phyloP scores from a whole-genome alignment of 176 grass and related monocot genomes.

The Oryza glumipatula region DNA sequence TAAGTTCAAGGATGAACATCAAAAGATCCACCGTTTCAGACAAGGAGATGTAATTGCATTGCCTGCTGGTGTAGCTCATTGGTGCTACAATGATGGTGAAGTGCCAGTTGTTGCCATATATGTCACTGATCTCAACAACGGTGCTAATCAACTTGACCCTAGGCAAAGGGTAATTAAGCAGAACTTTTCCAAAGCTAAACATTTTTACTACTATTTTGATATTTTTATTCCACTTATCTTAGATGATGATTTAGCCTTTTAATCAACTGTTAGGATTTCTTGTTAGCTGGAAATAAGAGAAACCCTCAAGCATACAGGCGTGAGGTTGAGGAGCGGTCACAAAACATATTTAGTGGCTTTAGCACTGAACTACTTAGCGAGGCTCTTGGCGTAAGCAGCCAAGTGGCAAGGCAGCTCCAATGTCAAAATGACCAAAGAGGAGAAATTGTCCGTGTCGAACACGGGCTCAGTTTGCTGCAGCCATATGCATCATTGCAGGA shows the following conservation, averaged over 20 bases:
- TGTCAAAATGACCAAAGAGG: constrained; percentile 35
- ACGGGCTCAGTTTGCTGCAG: background rate
- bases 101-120: constrained; percentile 42
- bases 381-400: background rate
- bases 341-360: constrained; percentile 14
- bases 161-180: constrained; percentile 33
- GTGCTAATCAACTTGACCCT: constrained; percentile 46
- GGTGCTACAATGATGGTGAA: constrained; percentile 59
- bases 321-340: background rate
- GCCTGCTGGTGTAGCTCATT: constrained; percentile 50
- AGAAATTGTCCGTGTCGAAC: background rate
- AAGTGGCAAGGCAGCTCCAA: constrained; percentile 40
- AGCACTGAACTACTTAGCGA: background rate
- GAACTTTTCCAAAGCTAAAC: background rate
- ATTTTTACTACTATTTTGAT: background rate
- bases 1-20: constrained; percentile 43
- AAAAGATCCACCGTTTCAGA: constrained; percentile 47
- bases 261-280: constrained; percentile 37
- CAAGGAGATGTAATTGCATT: constrained; percentile 51
- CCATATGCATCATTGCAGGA: constrained; percentile 28
- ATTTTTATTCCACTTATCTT: background rate
- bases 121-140: constrained; percentile 44
- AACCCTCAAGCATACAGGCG: constrained; percentile 12
- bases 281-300: constrained; percentile 48
- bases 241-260: background rate